Base-by-base conservation (phyloP, 345 rosid species). In the Anacardium occidentale region DNA sequence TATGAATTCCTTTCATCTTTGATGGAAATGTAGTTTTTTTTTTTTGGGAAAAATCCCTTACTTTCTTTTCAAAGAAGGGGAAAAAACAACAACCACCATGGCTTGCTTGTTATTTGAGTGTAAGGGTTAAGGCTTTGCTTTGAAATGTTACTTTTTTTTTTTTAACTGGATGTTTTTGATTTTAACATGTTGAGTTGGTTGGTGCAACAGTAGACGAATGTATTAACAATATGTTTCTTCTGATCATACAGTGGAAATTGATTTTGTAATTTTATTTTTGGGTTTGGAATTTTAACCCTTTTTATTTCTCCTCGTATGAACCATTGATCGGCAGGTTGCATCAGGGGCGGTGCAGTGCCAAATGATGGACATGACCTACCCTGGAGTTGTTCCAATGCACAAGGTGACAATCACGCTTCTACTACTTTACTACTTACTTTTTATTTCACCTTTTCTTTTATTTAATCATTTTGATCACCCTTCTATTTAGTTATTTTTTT, bases 291-390 rank as follows among this genome's bases (percentile, higher is more conserved):
- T 68, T 22, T 42, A 54, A 18, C 71, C 48, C 11, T 50, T 10
- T 59, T 68, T 29, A 3, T 1, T 1, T 68, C 29, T 60, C 45
- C 18, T 55, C 26, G 29, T 64, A 29, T 64, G 68, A 70, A 55
- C 60, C 25, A 25, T 73, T 80, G 45, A 37, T 75, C 56, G 53
- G 62, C 64, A 90, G 97, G 98, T 94, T 85, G 98, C 99, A 75
- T 95, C 99, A 0, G 99, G 98, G 76, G 99, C 99, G 68, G 97
- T 95, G 66, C 99, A 92, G 72, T 95, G 99, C 72, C 99, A 95
- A 79, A 84, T 95, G 96, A 68, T 95, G 82, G 99, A 95, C 79
- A 87, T 92, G 94, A 92, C 97, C 37, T 90, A 86, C 79, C 98
- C 99, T 4, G 98, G 99, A 73, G 89, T 81, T 66, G 98, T 95